phyloP scores from a whole-genome alignment of 2,329 filamentous ascomycete species.

The Apiospora sp. region DNA sequence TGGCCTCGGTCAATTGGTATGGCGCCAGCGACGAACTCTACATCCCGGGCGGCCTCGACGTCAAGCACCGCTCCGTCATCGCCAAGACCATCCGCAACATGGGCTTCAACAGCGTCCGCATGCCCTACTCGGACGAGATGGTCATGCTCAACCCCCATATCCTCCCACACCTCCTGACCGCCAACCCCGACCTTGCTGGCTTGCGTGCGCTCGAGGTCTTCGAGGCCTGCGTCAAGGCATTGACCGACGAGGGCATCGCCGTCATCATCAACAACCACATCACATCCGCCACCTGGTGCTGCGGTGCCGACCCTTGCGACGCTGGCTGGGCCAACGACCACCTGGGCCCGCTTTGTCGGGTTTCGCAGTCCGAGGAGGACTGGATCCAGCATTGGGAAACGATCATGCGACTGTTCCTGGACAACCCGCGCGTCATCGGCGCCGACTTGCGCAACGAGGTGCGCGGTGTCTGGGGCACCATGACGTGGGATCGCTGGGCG shows the following conservation, averaged over 20 bases:
- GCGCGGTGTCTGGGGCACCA: constrained; percentile 72
- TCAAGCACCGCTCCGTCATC: constrained; percentile 68
- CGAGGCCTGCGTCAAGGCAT: constrained; percentile 62
- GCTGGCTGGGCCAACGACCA: constrained; percentile 72
- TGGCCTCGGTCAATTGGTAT: constrained; percentile 75
- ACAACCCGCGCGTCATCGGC: constrained; percentile 69
- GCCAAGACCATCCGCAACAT: constrained; percentile 65
- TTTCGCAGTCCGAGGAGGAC: constrained; percentile 69
- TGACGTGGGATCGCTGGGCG: constrained; percentile 72
- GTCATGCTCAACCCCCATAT: constrained; percentile 67
- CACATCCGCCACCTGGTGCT: constrained; percentile 74
- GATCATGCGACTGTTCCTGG: constrained; percentile 65
- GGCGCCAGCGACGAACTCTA: constrained; percentile 73
- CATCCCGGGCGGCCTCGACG: constrained; percentile 69
- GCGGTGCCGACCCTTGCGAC: constrained; percentile 73
- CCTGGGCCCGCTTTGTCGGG: constrained; percentile 64
- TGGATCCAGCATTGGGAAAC: constrained; percentile 74
- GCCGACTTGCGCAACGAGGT: constrained; percentile 75
- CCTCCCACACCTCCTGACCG: constrained; percentile 56
- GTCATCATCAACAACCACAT: constrained; percentile 78
- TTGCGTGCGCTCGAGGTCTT: constrained; percentile 67
- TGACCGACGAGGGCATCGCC: constrained; percentile 69
- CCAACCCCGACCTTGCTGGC: constrained; percentile 68
- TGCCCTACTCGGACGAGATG: constrained; percentile 75
- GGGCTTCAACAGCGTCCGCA: constrained; percentile 74